Conservation (phyloP, 805 yeast species). For the Torulaspora franciscae region DNA sequence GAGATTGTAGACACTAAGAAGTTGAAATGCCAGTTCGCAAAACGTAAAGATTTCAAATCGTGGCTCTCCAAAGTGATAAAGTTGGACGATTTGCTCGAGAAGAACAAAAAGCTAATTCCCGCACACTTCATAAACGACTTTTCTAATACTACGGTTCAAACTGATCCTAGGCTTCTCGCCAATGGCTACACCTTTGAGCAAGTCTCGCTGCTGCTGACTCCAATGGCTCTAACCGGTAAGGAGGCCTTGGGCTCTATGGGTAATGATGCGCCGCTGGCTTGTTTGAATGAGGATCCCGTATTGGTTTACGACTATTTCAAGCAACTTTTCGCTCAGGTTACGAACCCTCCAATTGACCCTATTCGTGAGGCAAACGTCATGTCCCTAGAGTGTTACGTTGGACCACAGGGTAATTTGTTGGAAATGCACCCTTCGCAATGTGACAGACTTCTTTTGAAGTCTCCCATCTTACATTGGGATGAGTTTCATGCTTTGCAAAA, state of each 20-base stretch:
- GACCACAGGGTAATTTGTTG: conserved; percentile 91
- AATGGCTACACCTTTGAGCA: conserved; percentile 96
- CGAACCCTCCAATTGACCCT: conserved; percentile 98
- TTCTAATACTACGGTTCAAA: conserved; percentile 47
- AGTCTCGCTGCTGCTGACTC: conserved; percentile 72
- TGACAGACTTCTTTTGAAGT: conserved; percentile 73
- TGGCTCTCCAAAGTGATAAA: conserved; percentile 88
- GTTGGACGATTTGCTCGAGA: conserved; percentile 65
- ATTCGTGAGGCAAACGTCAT: conserved; percentile 94
- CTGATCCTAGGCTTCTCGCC: conserved; percentile 78
- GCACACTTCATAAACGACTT: conserved; percentile 22
- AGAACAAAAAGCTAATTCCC: conserved; percentile 41
- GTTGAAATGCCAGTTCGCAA: conserved; percentile 72
- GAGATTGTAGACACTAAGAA: conserved; percentile 89
- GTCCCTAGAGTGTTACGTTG: conserved; percentile 95
- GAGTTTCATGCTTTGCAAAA: conserved; percentile 73
- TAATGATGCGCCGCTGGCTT: conserved; percentile 92
- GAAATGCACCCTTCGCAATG: conserved; percentile 93
- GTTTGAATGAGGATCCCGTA: conserved; percentile 88
- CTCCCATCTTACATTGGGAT: conserved; percentile 72
- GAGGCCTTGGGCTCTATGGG: conserved; percentile 99
- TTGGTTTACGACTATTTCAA: conserved; percentile 89
- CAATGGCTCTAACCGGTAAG: conserved; percentile 89
- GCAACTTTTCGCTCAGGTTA: conserved; percentile 95
- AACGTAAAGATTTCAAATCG: conserved; percentile 84